Percentiles rank a stretch among this genome's conserved stretches.
These are phyloP conservation scores for Ampelomyces quisqualis DNA, from an alignment of 2,329 filamentous ascomycete genomes.

Conservation along the genomic window DNA sequence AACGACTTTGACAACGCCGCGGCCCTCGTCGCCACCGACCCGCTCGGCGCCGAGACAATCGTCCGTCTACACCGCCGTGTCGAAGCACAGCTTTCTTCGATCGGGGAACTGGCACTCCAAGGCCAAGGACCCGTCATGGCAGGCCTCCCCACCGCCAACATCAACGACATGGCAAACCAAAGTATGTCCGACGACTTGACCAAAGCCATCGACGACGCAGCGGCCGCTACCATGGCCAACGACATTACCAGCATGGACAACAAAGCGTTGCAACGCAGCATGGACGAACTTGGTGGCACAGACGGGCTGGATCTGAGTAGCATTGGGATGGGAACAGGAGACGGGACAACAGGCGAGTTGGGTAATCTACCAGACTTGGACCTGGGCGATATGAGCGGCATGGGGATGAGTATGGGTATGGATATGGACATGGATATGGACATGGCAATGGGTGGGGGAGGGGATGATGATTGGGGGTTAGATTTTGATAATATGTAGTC, in stretches of 20 bases:
- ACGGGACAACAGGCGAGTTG: constrained; percentile 20
- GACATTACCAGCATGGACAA: constrained; percentile 35
- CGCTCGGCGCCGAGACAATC: constrained; percentile 59
- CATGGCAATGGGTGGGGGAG: constrained; percentile 33
- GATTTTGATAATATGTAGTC: constrained; percentile 46
- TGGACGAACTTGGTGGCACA: constrained; percentile 33
- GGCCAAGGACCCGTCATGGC: constrained; percentile 27
- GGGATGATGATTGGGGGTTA: constrained; percentile 45
- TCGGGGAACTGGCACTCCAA: constrained; percentile 27
- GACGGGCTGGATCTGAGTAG: constrained; percentile 33
- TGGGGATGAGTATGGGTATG: constrained; percentile 34
- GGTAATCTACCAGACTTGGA: constrained; percentile 32
- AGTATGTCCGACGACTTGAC: constrained; percentile 34
- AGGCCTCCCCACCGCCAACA: constrained; percentile 31
- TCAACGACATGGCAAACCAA: constrained; percentile 31
- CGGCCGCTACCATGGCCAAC: constrained; percentile 34
- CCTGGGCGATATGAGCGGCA: constrained; percentile 33
- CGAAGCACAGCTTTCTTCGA: constrained; percentile 59
- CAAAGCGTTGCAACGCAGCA: constrained; percentile 35
- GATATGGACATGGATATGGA: constrained; percentile 23
- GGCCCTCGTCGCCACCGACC: constrained; percentile 58
- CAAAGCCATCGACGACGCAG: constrained; percentile 41
- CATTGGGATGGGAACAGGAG: constrained; percentile 33
- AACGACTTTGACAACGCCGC: constrained; percentile 60
- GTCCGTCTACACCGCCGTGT: constrained; percentile 65